Evolutionary conservation across 2,329 filamentous ascomycete species (phyloP).

Genomic region (Lachnellula arida): DNA sequence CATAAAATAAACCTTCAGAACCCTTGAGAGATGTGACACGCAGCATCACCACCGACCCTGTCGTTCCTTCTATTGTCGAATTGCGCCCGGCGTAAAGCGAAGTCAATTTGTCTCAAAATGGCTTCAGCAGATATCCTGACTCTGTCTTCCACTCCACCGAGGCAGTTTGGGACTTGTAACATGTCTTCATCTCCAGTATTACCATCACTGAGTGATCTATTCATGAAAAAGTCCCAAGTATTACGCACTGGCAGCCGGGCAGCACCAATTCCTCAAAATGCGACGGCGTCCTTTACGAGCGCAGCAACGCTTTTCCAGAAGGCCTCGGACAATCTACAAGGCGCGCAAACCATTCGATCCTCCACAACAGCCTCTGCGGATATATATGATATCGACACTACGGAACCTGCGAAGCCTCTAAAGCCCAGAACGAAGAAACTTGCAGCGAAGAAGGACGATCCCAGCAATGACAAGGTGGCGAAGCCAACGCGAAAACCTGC

Average conservation of each 20-base stretch:
- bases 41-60: conserved; percentile 15
- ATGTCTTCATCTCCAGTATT: conserved; percentile 37
- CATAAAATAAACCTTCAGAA: not conserved
- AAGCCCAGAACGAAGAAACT: conserved; percentile 9
- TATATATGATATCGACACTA: conserved; percentile 26
- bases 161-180: conserved; percentile 14
- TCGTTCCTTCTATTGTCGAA: conserved; percentile 19
- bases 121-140: conserved; percentile 33
- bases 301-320: conserved; percentile 32
- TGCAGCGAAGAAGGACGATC: not conserved
- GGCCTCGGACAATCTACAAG: conserved; percentile 3
- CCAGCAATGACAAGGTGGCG: conserved; percentile 7
- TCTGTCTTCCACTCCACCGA: conserved; percentile 28
- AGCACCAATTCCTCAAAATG: conserved; percentile 35
- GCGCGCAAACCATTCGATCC: conserved; percentile 3
- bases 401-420: conserved; percentile 28
- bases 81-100: conserved; percentile 24
- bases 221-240: conserved; percentile 34
- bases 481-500: conserved; percentile 22
- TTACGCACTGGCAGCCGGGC: conserved; percentile 37
- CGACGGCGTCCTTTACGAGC: conserved; percentile 38
- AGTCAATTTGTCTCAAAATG: conserved; percentile 32
- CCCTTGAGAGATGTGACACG: conserved; percentile 5
- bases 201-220: conserved; percentile 47
- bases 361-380: not conserved